Conservation (phyloP, 1,284 basidiomycete species). For the Pulveroboletus sp. region DNA sequence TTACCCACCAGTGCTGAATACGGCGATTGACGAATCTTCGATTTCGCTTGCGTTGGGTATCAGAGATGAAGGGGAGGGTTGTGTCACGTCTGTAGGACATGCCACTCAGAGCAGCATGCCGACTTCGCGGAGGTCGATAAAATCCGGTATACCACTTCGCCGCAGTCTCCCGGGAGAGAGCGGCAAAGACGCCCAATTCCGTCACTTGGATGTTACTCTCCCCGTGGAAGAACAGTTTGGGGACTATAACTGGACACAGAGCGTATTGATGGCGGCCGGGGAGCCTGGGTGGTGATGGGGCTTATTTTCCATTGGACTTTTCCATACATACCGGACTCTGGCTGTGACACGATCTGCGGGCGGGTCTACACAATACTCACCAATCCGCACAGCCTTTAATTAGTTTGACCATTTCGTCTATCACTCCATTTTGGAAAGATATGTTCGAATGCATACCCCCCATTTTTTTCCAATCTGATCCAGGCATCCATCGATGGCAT, state of each 20-base stretch:
- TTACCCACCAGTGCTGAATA: conserved; percentile 38
- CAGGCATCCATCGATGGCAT: conserved; percentile 3
- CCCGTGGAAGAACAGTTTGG: conserved; percentile 30
- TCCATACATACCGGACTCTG: conserved; percentile 22
- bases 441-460: conserved; percentile 30
- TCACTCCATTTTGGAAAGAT: conserved; percentile 18
- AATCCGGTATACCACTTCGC: background rate
- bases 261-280: conserved; percentile 37
- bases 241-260: conserved; percentile 36
- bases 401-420: conserved; percentile 20
- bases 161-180: conserved; percentile 4
- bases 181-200: conserved; percentile 20
- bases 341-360: conserved; percentile 34
- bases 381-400: conserved; percentile 21
- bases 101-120: conserved; percentile 4
- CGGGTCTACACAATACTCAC: conserved; percentile 29
- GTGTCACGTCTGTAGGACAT: conserved; percentile 10
- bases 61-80: conserved; percentile 25
- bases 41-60: conserved; percentile 39
- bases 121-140: conserved; percentile 10
- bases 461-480: background rate
- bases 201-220: conserved; percentile 28
- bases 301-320: conserved; percentile 13
- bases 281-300: conserved; percentile 31
- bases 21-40: conserved; percentile 38